A percentile compares a stretch with the other conserved stretches of the same genome.
Conservation (phyloP, 805 yeast species). For the Ogataea allantospora region DNA sequence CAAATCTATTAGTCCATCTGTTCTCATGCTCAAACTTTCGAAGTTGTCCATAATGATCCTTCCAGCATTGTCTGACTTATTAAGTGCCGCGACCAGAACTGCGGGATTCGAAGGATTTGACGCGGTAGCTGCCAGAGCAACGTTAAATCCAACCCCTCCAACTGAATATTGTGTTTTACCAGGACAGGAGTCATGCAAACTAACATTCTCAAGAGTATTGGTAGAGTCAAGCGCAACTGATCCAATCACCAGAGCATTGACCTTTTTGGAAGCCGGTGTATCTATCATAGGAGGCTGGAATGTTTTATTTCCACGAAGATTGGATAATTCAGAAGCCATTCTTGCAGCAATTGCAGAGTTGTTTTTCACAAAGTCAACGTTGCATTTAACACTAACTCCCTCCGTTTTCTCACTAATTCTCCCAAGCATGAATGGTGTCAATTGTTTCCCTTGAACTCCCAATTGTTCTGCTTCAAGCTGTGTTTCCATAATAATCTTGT, state of each 20-base stretch:
- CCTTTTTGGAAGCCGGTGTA: constrained; percentile 6
- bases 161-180: constrained; percentile 54
- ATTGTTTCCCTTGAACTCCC: constrained; percentile 65
- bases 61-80: constrained; percentile 54
- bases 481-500: constrained; percentile 56
- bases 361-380: constrained; percentile 71
- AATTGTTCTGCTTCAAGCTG: constrained; percentile 48
- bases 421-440: constrained; percentile 74
- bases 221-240: constrained; percentile 75
- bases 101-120: constrained; percentile 31
- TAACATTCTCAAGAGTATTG: constrained; percentile 41
- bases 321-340: constrained; percentile 54
- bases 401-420: constrained; percentile 65
- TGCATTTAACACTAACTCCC: constrained; percentile 69
- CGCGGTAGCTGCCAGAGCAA: constrained; percentile 60
- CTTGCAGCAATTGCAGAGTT: constrained; percentile 68
- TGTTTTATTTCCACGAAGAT: neutral
- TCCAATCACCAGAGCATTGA: constrained; percentile 56
- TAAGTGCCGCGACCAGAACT: constrained; percentile 55
- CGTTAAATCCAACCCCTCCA: constrained; percentile 87
- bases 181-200: constrained; percentile 68
- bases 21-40: constrained; percentile 28
- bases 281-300: constrained; percentile 4
- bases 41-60: constrained; percentile 35
- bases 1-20: constrained; percentile 39